Percentiles rank a stretch among this genome's conserved stretches.
phyloP scores from a whole-genome alignment of 2,329 filamentous ascomycete genomes.

The Aspergillus phoenicis region DNA sequence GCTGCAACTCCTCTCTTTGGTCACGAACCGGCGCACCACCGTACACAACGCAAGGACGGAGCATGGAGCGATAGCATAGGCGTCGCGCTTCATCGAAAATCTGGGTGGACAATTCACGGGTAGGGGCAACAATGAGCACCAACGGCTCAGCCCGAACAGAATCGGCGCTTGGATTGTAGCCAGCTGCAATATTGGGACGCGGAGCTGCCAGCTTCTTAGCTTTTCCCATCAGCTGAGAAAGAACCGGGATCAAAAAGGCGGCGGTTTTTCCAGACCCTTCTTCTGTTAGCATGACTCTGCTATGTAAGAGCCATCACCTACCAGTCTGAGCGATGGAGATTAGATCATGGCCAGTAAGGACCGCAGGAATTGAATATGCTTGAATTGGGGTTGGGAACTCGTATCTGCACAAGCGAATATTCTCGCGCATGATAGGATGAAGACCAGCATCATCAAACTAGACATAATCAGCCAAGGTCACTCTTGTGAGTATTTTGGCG shows the following conservation, averaged over 20 bases:
- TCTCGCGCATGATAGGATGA: conserved; percentile 80
- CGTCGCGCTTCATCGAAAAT: conserved; percentile 94
- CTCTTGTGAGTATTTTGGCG: background rate
- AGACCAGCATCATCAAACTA: conserved; percentile 77
- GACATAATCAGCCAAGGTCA: conserved; percentile 28
- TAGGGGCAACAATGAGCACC: conserved; percentile 81
- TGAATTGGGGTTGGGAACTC: conserved; percentile 80
- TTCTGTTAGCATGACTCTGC: conserved; percentile 12
- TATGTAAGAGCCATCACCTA: conserved; percentile 49
- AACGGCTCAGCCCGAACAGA: conserved; percentile 78
- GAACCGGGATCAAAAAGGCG: conserved; percentile 83
- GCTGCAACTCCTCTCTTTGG: conserved; percentile 72
- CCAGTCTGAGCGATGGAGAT: conserved; percentile 92
- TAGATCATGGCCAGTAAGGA: conserved; percentile 75
- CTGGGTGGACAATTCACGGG: conserved; percentile 86
- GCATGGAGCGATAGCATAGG: conserved; percentile 91
- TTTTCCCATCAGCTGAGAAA: conserved; percentile 94
- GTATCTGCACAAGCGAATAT: conserved; percentile 74
- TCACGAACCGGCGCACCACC: conserved; percentile 74
- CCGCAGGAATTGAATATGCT: conserved; percentile 77
- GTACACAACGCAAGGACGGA: conserved; percentile 87
- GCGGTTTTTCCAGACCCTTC: conserved; percentile 94
- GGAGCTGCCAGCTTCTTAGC: conserved; percentile 81
- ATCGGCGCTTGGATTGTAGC: conserved; percentile 55
- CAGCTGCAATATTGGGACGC: conserved; percentile 63